Conservation (phyloP, 148 eudicot species). For the Arctostaphylos glauca region DNA sequence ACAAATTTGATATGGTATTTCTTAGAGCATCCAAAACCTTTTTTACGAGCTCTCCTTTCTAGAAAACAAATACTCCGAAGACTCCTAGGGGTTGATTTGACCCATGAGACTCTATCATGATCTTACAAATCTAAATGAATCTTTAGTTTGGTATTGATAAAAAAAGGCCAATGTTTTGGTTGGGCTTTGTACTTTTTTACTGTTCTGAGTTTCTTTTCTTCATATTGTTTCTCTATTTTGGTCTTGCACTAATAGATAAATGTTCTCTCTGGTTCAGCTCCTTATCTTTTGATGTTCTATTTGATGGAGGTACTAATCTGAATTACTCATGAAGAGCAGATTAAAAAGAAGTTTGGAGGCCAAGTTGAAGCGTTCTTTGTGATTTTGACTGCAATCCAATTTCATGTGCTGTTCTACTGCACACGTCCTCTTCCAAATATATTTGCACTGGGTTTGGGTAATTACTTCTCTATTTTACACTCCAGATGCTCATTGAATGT, state of each 20-base stretch:
- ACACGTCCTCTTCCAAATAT: slow-evolving; percentile 96
- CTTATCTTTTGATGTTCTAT: not conserved
- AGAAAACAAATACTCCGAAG: not conserved
- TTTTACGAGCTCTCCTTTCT: not conserved
- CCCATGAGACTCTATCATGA: no score
- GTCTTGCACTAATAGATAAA: not conserved
- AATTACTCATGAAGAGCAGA: slow-evolving; percentile 45
- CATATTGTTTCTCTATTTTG: not conserved
- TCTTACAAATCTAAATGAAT: not conserved
- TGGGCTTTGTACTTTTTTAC: not conserved
- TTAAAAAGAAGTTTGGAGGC: slow-evolving; percentile 73
- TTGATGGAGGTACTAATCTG: not conserved
- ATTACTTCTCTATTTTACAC: slow-evolving; percentile 20
- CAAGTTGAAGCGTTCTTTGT: slow-evolving; percentile 94
- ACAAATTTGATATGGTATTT: not conserved
- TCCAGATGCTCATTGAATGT: not conserved
- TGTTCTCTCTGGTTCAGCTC: slow-evolving; percentile 8
- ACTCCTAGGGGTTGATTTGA: not conserved
- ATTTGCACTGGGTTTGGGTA: slow-evolving; percentile 88
- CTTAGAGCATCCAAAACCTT: not conserved
- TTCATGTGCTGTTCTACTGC: slow-evolving; percentile 87
- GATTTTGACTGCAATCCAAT: slow-evolving; percentile 69
- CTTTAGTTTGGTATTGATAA: not conserved
- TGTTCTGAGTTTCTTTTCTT: not conserved
- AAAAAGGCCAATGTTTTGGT: not conserved